Evolutionary conservation across 768 basidiomycete genomes (phyloP).

Genomic region (Phanerodontia chrysosporium): DNA sequence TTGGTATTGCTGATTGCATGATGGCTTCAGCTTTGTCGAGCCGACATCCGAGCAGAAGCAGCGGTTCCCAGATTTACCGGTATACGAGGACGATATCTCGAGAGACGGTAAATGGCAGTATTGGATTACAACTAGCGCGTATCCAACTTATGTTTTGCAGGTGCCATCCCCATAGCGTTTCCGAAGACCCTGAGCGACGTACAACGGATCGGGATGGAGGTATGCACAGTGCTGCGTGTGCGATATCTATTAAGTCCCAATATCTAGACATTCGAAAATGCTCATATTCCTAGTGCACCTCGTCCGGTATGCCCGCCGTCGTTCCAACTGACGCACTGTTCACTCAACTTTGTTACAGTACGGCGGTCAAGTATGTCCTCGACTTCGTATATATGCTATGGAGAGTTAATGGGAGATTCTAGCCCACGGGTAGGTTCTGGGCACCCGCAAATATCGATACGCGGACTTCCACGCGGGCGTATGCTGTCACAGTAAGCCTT

Average conservation of each 20-base stretch:
- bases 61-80: slow-evolving; percentile 7
- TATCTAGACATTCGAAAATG: background rate
- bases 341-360: too few relatives aligned
- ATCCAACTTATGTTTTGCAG: background rate
- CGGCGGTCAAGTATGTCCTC: too few relatives aligned
- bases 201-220: background rate
- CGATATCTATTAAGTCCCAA: background rate
- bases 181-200: background rate
- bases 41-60: slow-evolving; percentile 8
- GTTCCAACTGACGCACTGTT: too few relatives aligned
- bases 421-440: slow-evolving; percentile 16
- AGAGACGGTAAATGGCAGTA: background rate
- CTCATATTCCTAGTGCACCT: background rate
- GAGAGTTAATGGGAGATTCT: background rate
- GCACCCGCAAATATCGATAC: slow-evolving; percentile 17
- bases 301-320: too few relatives aligned
- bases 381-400: background rate
- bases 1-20: too few relatives aligned
- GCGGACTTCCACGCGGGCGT: slow-evolving; percentile 14
- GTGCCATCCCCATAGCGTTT: background rate
- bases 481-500: slow-evolving; percentile 21
- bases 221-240: background rate
- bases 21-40: slow-evolving; percentile 12
- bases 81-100: slow-evolving; percentile 11
- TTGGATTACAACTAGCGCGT: background rate